phyloP scores from a whole-genome alignment of 2,329 filamentous ascomycete species.

The Phialemonium atrogriseum region DNA sequence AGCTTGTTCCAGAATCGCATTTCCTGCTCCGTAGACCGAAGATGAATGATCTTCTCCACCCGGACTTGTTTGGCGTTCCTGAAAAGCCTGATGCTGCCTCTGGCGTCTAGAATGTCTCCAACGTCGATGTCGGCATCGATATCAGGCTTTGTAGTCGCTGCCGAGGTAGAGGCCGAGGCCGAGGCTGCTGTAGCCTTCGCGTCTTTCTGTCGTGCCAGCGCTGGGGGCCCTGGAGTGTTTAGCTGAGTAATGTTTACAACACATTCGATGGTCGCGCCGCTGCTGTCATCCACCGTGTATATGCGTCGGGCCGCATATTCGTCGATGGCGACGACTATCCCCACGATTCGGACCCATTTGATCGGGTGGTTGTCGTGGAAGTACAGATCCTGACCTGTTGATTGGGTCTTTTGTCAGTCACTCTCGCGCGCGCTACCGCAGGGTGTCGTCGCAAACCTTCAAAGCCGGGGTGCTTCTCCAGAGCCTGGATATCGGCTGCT shows the following conservation, averaged over 20 bases:
- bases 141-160: constrained; percentile 1
- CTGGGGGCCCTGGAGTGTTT: constrained; percentile 2
- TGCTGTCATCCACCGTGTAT: constrained; percentile 59
- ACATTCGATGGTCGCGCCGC: constrained; percentile 49
- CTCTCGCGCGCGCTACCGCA: too few species aligned
- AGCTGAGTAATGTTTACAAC: constrained; percentile 17
- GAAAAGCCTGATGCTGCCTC: constrained; percentile 41
- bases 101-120: constrained; percentile 48
- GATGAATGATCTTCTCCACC: constrained; percentile 37
- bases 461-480: constrained; percentile 41
- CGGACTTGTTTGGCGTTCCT: constrained; percentile 42
- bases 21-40: constrained; percentile 48
- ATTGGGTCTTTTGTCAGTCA: too few species aligned
- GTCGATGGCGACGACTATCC: constrained; percentile 58
- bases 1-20: constrained; percentile 51
- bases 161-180: not conserved
- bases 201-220: not conserved
- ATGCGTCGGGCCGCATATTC: constrained; percentile 37
- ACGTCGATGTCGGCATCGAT: constrained; percentile 32
- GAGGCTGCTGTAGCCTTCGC: not conserved
- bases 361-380: constrained; percentile 70
- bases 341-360: constrained; percentile 64
- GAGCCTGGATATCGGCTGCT: constrained; percentile 37
- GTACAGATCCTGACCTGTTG: constrained; percentile 44
- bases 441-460: constrained; percentile 40